Base-by-base conservation (phyloP, 768 basidiomycete species). In the Auriculariales sp. region DNA sequence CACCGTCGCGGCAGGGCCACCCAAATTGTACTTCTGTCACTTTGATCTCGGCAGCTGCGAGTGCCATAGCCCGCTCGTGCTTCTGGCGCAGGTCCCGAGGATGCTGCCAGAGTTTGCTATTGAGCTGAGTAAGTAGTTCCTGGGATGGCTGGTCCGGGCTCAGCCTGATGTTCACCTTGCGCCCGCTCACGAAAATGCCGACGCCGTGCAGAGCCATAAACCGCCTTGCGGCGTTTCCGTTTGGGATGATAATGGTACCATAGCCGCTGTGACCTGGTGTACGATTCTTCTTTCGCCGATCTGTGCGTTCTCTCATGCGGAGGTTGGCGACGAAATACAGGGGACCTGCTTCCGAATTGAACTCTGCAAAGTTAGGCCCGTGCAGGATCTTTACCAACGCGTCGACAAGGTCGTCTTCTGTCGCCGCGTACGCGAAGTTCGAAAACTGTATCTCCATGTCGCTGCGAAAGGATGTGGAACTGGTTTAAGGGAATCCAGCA, bases 1-100 rank as follows among this genome's bases (percentile, higher is more conserved):
- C 66, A 4, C 64, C 59, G 56, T 79, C 78, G n/a, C 78, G 68
- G 51, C 78, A 80, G 55, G 69, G 64, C 78, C 78, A 78, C 12
- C 77, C 74, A 54, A 79, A 79, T 54, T 80, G 78, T 25, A 82
- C 53, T 3, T 61, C 57, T 3, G 51, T 51, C 42, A 79, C 56
- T 4, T 55, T 48, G 25, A 74, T 27, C 9, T 14, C 14, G 2
- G 39, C 22, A 3, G 12, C 27, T 25, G 39, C 36, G 39, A 53
- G 22, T 30, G 49, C 44, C 9, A 25, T 4, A 12, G 12, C 39
- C 9, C 39, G 39, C 6, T 9, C 10, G 1, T 44, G 39, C 5
- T 19, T 19, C 24, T 44, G 22, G 9, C 3, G 9, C 2, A 44
- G 39, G 22, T 12, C 17, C 9, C 39, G 39, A 5, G 39, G 39